Base-by-base conservation (phyloP, 2,329 filamentous ascomycete genomes). In the Epichloe gansuensis region DNA sequence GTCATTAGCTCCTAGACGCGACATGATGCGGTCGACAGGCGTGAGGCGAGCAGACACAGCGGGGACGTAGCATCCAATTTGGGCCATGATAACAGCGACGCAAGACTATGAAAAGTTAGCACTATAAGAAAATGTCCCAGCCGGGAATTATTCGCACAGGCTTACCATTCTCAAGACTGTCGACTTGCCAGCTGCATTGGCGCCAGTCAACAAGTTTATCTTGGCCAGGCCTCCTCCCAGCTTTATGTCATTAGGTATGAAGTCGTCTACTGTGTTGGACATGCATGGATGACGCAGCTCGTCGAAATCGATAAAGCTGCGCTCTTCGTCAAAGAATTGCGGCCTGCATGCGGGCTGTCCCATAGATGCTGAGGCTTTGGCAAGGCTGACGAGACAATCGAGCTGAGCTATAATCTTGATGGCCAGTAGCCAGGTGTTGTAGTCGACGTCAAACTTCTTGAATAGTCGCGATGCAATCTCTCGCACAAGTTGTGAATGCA, bases 21-120 rank as follows among this genome's bases (percentile, higher is more conserved):
- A 97, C 93, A 98, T 98, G 73, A 98, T 97, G 51, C 93, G 87
- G 65, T 98, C 93, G 3, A 95, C 82, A 0, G 93, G 91, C 0
- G 91, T 97, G 44, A 98, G 76, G 3, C 78, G 82, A 1, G 93
- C 93, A 3, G 83, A 88, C 17, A 78, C 74, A 54, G 89, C 90
- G 1, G 93, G 93, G 1, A 98, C 81, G 59, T 95, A 86, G 66
- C 91, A 96, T 51, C 93, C 93, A 34, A 98, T 85, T 64, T 98
- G 93, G 0, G 93, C 93, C 81, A 98, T 90, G 60, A 98, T 97
- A 48, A 96, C 91, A 0, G 93, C 93, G 47, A 93, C 82, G 62
- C 93, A 98, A 3, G 91, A 94, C 85, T 89, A 23, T 1, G 6
- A 13, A 25, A 9, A n/a, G 5, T n/a, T 17, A 40, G 27, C 17